phyloP scores from a whole-genome alignment of 2,329 filamentous ascomycete species.

The Calcarisporium arbuscula region DNA sequence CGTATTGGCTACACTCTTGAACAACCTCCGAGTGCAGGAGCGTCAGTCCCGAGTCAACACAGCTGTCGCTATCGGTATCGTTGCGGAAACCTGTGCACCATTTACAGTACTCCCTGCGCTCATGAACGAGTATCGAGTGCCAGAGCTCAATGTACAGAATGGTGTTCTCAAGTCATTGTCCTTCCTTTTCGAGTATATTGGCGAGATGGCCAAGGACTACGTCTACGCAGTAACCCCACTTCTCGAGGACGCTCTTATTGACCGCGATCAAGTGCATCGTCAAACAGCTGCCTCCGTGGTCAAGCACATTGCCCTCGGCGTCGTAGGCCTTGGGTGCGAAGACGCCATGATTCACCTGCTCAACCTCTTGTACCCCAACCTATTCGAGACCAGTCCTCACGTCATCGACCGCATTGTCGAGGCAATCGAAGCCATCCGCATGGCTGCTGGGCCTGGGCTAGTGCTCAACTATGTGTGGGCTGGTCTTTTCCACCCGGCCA shows the following conservation, averaged over 20 bases:
- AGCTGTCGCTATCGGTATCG: conserved; percentile 95
- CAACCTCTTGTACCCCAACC: conserved; percentile 91
- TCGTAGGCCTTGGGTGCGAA: conserved; percentile 95
- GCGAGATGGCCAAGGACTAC: conserved; percentile 99
- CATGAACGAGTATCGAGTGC: conserved; percentile 99
- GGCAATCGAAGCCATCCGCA: conserved; percentile 90
- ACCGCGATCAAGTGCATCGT: conserved; percentile 94
- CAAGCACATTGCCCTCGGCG: conserved; percentile 94
- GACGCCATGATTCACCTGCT: conserved; percentile 98
- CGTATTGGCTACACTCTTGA: conserved; percentile 88
- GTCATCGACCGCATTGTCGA: conserved; percentile 98
- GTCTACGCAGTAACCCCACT: conserved; percentile 96
- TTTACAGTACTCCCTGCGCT: conserved; percentile 97
- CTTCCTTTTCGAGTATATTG: conserved; percentile 98
- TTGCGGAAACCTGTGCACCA: conserved; percentile 94
- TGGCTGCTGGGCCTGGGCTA: conserved; percentile 84
- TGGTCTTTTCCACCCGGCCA: conserved; percentile 90
- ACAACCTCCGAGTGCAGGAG: conserved; percentile 95
- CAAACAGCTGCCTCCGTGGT: conserved; percentile 95
- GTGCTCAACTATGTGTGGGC: conserved; percentile 99
- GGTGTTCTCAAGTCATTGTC: conserved; percentile 95
- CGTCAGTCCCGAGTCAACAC: conserved; percentile 98
- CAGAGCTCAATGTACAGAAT: conserved; percentile 97
- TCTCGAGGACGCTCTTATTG: conserved; percentile 93
- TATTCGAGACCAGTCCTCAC: conserved; percentile 96